Conservation (phyloP, 768 basidiomycete species). For the Serendipita sp. region DNA sequence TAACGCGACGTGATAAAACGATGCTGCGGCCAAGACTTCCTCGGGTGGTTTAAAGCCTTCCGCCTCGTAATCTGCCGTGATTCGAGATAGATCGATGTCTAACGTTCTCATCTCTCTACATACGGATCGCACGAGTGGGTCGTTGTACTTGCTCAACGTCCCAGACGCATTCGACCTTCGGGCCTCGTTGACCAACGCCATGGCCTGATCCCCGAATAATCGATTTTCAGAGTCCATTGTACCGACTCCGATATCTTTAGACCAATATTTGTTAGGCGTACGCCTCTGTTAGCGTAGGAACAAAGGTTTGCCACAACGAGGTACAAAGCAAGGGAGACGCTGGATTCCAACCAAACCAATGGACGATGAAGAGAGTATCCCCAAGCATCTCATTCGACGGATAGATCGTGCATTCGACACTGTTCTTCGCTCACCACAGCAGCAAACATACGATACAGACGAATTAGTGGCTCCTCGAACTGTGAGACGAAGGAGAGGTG, state of each 20-base stretch:
- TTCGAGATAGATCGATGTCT: conserved; percentile 33
- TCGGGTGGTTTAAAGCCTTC: conserved; percentile 28
- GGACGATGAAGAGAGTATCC: background rate
- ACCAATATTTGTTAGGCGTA: background rate
- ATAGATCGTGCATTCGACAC: background rate
- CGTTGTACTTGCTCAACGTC: conserved; percentile 82
- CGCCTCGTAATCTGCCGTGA: conserved; percentile 20
- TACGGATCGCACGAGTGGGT: conserved; percentile 67
- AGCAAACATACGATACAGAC: background rate
- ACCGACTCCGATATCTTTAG: background rate
- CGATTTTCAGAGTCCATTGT: conserved; percentile 7
- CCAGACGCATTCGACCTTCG: conserved; percentile 71
- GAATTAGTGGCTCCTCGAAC: background rate
- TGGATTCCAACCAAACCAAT: background rate
- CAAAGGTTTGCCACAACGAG: background rate
- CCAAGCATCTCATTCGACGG: background rate
- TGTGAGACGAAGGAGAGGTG: background rate
- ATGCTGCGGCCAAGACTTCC: conserved; percentile 37
- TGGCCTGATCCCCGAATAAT: conserved; percentile 56
- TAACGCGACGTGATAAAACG: conserved; percentile 79
- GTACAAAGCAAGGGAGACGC: background rate
- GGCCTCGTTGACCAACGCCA: conserved; percentile 74
- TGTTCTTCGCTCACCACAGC: background rate
- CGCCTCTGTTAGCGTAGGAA: background rate
- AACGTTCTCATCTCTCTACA: conserved; percentile 86